phyloP scores from a whole-genome alignment of 2,329 filamentous ascomycete genomes.

The Monosporascus sp. region DNA sequence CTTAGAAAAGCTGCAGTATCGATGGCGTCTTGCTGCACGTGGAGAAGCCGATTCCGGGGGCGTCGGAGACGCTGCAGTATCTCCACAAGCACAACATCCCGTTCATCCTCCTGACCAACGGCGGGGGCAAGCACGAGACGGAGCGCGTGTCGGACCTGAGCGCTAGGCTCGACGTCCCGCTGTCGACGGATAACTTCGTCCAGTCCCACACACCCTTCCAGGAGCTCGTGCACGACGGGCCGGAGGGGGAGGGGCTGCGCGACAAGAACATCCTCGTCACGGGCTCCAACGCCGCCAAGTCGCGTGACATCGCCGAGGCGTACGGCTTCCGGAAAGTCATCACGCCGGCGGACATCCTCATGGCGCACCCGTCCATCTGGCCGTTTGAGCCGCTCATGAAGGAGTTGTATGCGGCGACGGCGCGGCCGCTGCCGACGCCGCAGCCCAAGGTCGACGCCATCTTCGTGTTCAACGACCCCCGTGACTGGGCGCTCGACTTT shows the following conservation, averaged over 20 bases:
- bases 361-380: constrained; percentile 69
- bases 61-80: constrained; percentile 65
- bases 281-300: constrained; percentile 62
- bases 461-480: constrained; percentile 91
- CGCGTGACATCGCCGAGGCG: constrained; percentile 67
- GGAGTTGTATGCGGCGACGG: constrained; percentile 54
- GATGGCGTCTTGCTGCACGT: constrained; percentile 93
- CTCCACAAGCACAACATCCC: constrained; percentile 73
- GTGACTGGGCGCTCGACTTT: constrained; percentile 90
- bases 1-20: constrained; percentile 46
- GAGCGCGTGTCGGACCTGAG: constrained; percentile 68
- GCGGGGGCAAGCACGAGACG: constrained; percentile 77
- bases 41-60: constrained; percentile 71
- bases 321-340: constrained; percentile 80
- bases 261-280: constrained; percentile 70
- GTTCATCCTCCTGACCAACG: constrained; percentile 94
- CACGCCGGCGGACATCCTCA: constrained; percentile 78
- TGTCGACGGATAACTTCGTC: constrained; percentile 68
- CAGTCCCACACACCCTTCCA: constrained; percentile 90
- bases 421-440: constrained; percentile 51
- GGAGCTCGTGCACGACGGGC: constrained; percentile 53
- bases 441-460: constrained; percentile 76
- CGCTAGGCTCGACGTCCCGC: constrained; percentile 55
- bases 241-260: constrained; percentile 38
- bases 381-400: constrained; percentile 70